Percentiles rank a stretch among this genome's conserved stretches.
Evolutionary conservation across 2,329 filamentous ascomycete genomes (phyloP).

Genomic region (Aureobasidium zeae): DNA sequence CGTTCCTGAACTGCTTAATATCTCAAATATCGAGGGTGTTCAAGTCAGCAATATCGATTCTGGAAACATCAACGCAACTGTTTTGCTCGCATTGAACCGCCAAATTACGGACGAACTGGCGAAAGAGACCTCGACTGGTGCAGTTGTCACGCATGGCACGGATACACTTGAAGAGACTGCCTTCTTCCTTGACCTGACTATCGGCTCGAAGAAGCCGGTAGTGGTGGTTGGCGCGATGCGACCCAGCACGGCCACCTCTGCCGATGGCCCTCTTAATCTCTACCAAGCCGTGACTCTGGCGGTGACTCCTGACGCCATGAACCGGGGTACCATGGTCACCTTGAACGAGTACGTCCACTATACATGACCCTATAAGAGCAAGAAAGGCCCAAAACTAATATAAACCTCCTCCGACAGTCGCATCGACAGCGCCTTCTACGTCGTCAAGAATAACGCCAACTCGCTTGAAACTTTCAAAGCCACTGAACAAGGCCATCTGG

Average conservation of each 20-base stretch:
- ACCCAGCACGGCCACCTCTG: conserved; percentile 52
- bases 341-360: conserved; percentile 42
- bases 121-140: conserved; percentile 35
- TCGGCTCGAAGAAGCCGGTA: conserved; percentile 50
- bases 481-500: conserved; percentile 48
- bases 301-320: conserved; percentile 34
- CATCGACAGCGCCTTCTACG: conserved; percentile 50
- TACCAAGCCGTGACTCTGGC: conserved; percentile 52
- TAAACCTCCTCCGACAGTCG: no score
- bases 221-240: conserved; percentile 55
- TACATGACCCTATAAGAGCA: not conserved
- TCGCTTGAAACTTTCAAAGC: conserved; percentile 54
- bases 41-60: conserved; percentile 32
- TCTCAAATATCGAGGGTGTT: conserved; percentile 46
- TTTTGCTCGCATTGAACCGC: conserved; percentile 41
- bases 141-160: conserved; percentile 56
- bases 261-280: conserved; percentile 55
- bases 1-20: conserved; percentile 46
- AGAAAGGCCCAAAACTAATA: not conserved
- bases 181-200: conserved; percentile 52
- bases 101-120: conserved; percentile 43
- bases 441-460: conserved; percentile 55
- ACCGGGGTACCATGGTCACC: conserved; percentile 50
- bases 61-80: conserved; percentile 37
- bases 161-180: conserved; percentile 56